Evolutionary conservation across 352 stramenopile species (phyloP), one percentile per base, ranked within the genome.

Genomic region (Phytophthora palmivora): DNA sequence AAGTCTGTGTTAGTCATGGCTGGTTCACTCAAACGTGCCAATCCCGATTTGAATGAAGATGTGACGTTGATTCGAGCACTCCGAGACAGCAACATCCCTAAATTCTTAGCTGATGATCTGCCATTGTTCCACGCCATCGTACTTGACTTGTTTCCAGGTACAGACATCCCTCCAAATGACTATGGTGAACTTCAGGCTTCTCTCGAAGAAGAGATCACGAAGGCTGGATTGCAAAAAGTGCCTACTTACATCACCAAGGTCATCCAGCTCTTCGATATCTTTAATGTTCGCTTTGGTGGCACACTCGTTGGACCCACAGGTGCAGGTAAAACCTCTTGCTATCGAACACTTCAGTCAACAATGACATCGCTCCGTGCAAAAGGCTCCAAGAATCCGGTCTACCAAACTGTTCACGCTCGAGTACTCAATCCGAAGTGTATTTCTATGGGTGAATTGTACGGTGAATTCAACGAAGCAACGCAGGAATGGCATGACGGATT

Each of bases 1-100:
- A 98, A 98, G 65, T 88, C 87, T 0, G 94, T 98, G 53, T 60
- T 98, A 4, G 94, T 97, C 38, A 97, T 97, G 82, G 94, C 94
- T 21, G 94, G 94, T 1, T 76, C 84, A 1, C 77, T 98, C 21
- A 98, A 98, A 55, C 80, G 94, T 15, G 78, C 78, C 6, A 82
- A 89, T 36, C 82, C 84, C 0, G 67, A 76, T 3, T 62, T 89
- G 19, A 87, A 94, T 36, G 92, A 98, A 54, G 84, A 97, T 37
- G 80, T 97, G 37, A 91, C 97, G 6, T 83, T 98, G 41, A 93
- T 98, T 18, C 75, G 88, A 3, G 91, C 91, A 7, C 52, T 98
- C 6, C 63, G 87, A 7, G 93, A 98, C 58, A 98, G 96, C 59
- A 98, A 98, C 68, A 79, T 98, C 51, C 93, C 95, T 1, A 98